Base-by-base conservation (phyloP, 495 filamentous ascomycete genomes). In the Pseudevernia furfuracea region DNA sequence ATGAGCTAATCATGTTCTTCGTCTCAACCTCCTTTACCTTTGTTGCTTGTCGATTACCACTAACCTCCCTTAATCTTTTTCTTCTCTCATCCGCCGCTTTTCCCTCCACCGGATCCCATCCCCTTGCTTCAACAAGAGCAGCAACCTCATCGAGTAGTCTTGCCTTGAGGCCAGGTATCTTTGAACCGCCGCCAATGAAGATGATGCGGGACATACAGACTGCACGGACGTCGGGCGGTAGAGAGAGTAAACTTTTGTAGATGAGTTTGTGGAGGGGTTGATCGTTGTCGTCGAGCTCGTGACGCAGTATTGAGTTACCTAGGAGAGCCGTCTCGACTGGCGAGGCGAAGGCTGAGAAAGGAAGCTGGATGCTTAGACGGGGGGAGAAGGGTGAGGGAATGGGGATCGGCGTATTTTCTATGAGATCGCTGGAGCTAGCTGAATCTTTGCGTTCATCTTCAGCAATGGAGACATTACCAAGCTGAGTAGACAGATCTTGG, bases 181-280 rank as follows among this genome's bases (percentile, higher is more conserved):
- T 82, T 44, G 91, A 85, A 56, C 88, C 87, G 9, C 92, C 92
- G 43, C 94, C 94, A 0, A 88, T 87, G 70, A 97, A 86, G 7
- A 96, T 81, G 60, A 98, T 91, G 59, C 93, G 88, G 10, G 91
- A 85, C 89, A 97, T 94, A 74, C 91, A 96, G 12, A 87, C 75
- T 1, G 86, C 85, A 30, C 94, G 86, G 28, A 89, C 84, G 76
- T 98, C 94, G 4, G 92, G 77, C 0, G 92, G 89, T 1, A 96
- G 79, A 14, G 83, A 74, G 3, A 93, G 79, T 6, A 98, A 82
- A n/a, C 82, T 78, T 38, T 82, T 81, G 75, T 96, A 96, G 1
- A 92, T 80, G 12, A 97, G 80, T 12, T 83, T 66, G 37, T 85
- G 87, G 0, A 97, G 73, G 0, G 92, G 83, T 36, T 87, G 81